Evolutionary conservation across 2,329 filamentous ascomycete species (phyloP).

Genomic region (Chaetomium olivaceum): DNA sequence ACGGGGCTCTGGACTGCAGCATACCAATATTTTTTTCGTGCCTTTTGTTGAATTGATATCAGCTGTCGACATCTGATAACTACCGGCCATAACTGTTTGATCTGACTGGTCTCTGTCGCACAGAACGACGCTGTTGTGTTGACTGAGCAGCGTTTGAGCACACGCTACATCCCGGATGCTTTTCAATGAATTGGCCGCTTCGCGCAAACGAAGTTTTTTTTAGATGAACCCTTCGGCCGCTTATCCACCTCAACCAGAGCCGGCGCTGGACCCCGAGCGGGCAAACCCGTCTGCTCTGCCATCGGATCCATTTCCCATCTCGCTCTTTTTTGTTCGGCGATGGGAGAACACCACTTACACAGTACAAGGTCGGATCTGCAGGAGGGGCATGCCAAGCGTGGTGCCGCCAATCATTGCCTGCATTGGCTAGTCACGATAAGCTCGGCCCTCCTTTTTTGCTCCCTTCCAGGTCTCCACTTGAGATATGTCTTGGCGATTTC

Average conservation of each 20-base stretch:
- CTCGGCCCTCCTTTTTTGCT: conserved; percentile 23
- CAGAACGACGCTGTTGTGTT: neutral
- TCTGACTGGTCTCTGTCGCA: neutral
- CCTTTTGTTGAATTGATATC: neutral
- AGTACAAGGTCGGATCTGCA: neutral
- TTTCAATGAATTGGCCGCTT: neutral
- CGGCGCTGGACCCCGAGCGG: conserved; percentile 8
- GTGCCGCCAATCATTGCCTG: conserved; percentile 26
- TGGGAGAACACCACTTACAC: neutral
- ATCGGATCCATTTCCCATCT: conserved; percentile 1
- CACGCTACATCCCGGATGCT: neutral
- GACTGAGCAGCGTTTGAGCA: neutral
- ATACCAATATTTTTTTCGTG: neutral
- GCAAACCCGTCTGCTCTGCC: conserved; percentile 4
- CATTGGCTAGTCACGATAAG: conserved; percentile 27
- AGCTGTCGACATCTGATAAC: neutral
- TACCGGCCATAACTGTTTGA: neutral
- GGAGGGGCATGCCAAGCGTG: conserved; percentile 16
- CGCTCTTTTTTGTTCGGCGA: neutral
- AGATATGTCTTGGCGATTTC: conserved; percentile 27
- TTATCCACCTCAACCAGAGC: conserved; percentile 8
- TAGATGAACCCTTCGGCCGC: neutral
- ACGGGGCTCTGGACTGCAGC: neutral
- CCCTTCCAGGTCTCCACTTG: conserved; percentile 7
- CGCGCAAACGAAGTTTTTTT: neutral